Base-by-base conservation (phyloP, 2,329 filamentous ascomycete genomes). In the Alternaria triticina region DNA sequence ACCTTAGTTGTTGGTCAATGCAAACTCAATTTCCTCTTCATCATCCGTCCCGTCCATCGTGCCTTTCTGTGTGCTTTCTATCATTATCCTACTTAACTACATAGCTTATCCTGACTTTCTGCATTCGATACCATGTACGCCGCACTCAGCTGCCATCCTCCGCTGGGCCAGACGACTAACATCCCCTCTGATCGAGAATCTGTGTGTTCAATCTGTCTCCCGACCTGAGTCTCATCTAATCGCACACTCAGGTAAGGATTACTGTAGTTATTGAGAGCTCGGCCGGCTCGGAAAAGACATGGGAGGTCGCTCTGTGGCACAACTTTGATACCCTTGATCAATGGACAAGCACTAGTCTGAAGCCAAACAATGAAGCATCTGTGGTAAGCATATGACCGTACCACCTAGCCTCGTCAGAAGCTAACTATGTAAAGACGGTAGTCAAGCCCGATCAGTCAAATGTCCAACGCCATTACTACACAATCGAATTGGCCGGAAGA, bases 261-360 rank as follows among this genome's bases (percentile, higher is more conserved):
- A 89, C 87, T 0, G 89, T 91, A 7, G 79, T 94, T 12, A 83
- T 97, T 30, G 89, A 94, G 70, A 87, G 90, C 45, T 87, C 87
- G 44, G 79, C 77, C 22, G 83, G 82, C 36, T 85, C 86, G 50
- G 83, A 84, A 8, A 81, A 86, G 64, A 73, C 84, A 20, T 96
- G 92, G 90, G 86, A 96, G 70, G 87, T 93, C 30, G 87, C 87
- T 15, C 80, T 96, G 8, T 97, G 93, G 92, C 88, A 92, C 66
- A 89, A 91, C 70, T 86, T 87, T 55, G 76, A 81, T 25, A 83
- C 77, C 36, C 84, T 68, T 83, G 86, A 88, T 64, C 80, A 79
- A 82, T 94, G 84, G 86, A 82, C 74, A 86, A 90, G 74, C 22
- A 82, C 87, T 17, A 81, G 82, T 25, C 81, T 96, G 3, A 83